Percentiles rank a stretch among this genome's conserved stretches.
Evolutionary conservation across 2,329 filamentous ascomycete species (phyloP).

Genomic region (Penicillium sp.): DNA sequence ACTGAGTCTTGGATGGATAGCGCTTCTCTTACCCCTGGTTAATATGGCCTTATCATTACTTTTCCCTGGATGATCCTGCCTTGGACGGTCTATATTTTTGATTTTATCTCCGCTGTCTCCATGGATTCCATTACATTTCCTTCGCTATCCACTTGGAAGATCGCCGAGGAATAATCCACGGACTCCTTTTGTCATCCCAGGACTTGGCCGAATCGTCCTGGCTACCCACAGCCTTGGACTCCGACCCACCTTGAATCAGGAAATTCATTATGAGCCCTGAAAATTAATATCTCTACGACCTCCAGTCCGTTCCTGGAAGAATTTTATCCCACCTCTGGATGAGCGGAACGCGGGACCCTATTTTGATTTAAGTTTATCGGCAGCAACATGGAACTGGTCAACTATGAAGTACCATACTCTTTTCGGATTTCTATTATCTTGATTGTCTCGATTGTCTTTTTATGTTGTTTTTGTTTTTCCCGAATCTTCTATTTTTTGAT

Average conservation of each 20-base stretch:
- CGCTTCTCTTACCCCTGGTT: neutral
- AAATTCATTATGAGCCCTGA: neutral
- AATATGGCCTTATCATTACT: neutral
- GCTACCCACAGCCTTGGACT: neutral
- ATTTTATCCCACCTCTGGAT: neutral
- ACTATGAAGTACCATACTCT: neutral
- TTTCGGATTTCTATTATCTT: neutral
- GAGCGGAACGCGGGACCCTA: neutral
- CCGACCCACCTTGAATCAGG: neutral
- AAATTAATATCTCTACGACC: no score
- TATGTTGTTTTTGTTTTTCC: neutral
- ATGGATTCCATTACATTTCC: neutral
- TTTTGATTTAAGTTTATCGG: neutral
- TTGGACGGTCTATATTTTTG: neutral
- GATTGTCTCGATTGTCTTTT: neutral
- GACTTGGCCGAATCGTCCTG: neutral
- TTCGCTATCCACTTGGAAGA: neutral
- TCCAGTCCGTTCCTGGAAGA: neutral
- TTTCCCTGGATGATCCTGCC: neutral
- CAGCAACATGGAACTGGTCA: neutral
- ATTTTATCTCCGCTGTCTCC: neutral
- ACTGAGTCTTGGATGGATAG: slow-evolving; percentile 22
- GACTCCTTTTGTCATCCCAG: neutral
- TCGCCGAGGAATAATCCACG: neutral
- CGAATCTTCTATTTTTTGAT: neutral